These are phyloP conservation scores for Echites panduratus DNA, from an alignment of 257 asterid species.

Conservation along the genomic window DNA sequence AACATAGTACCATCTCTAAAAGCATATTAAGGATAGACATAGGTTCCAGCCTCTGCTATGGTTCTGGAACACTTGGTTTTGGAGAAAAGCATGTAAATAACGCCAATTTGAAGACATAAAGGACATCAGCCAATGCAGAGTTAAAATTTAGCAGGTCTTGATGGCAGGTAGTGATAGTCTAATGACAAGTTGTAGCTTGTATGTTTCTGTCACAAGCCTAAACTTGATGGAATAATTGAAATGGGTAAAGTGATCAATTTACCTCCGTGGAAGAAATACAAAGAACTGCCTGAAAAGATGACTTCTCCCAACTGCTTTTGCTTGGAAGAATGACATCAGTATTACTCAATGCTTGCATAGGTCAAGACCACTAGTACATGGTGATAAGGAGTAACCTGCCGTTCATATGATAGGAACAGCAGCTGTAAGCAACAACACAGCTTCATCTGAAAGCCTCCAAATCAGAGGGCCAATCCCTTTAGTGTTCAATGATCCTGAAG, in stretches of 20 bases:
- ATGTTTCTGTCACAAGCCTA: not conserved
- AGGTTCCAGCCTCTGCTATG: not conserved
- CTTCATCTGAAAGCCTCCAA: not conserved
- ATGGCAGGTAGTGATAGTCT: not conserved
- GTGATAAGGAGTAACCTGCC: not conserved
- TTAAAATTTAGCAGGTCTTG: not conserved
- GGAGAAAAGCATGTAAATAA: not conserved
- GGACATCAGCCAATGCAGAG: not conserved
- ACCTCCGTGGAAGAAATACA: not conserved
- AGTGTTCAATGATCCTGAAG: not conserved
- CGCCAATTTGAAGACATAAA: not conserved
- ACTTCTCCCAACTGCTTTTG: not conserved
- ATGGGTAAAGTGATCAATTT: not conserved
- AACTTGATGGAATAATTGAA: not conserved
- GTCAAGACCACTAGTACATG: not conserved
- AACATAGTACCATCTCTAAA: not conserved
- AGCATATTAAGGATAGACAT: not conserved
- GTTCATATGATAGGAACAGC: not conserved
- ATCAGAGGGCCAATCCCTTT: not conserved
- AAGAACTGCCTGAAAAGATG: not conserved
- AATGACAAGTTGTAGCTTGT: not conserved
- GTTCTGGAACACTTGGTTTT: not conserved
- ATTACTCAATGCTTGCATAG: not conserved
- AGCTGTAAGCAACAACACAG: constrained; percentile 4
- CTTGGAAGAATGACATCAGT: not conserved